phyloP scores from a whole-genome alignment of 306 rosid genomes.

The Cicer chorassanicum region DNA sequence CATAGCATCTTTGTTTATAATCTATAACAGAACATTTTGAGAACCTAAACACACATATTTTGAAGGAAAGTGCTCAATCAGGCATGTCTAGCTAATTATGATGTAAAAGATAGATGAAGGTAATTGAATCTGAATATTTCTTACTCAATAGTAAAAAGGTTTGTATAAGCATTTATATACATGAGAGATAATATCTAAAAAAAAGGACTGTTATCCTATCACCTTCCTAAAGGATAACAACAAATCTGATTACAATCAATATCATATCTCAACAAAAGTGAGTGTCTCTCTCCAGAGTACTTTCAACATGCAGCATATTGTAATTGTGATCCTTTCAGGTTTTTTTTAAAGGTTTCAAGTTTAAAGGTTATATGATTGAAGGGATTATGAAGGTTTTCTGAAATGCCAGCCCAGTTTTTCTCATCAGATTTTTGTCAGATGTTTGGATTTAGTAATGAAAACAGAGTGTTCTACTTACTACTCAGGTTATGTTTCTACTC shows the following conservation, averaged over 20 bases:
- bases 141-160: no score
- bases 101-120: slow-evolving; percentile 9
- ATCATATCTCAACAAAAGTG: background rate
- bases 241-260: no score
- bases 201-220: no score
- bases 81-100: slow-evolving; percentile 28
- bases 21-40: background rate
- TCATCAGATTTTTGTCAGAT: no score
- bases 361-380: background rate
- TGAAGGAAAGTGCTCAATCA: slow-evolving; percentile 2
- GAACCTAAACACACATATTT: slow-evolving; percentile 2
- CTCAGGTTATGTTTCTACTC: no score
- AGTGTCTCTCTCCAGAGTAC: background rate
- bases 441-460: no score
- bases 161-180: no score
- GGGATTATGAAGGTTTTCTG: background rate
- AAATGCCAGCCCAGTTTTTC: no score
- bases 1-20: slow-evolving; percentile 12
- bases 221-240: no score
- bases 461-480: no score
- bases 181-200: no score
- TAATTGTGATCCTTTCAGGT: background rate
- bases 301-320: background rate
- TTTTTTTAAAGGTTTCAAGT: background rate
- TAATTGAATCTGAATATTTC: no score